phyloP scores from a whole-genome alignment of 352 stramenopile species.

The Globisporangium perplexum region DNA sequence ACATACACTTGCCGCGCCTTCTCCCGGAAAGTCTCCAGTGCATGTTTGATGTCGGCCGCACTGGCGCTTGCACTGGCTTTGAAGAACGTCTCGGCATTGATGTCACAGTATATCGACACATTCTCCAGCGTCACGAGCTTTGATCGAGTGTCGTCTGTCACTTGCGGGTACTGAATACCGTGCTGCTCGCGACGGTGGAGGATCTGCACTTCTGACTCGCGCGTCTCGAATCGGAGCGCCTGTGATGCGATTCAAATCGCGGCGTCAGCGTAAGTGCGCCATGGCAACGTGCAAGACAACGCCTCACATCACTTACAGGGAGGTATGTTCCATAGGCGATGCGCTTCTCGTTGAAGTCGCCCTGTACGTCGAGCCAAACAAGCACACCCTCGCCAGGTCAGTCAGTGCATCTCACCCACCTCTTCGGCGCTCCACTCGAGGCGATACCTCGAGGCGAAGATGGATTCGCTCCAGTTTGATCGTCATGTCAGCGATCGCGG shows the following conservation, averaged over 20 bases:
- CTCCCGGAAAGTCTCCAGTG: conserved; percentile 31
- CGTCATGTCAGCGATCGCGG: conserved; percentile 45
- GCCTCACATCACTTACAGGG: conserved; percentile 7
- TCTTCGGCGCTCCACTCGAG: not conserved
- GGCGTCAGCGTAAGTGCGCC: not conserved
- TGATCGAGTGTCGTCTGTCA: conserved; percentile 20
- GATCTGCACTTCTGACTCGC: conserved; percentile 53
- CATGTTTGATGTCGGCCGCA: conserved; percentile 3
- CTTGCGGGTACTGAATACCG: conserved; percentile 37
- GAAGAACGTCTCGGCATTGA: conserved; percentile 30
- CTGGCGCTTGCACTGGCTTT: not conserved
- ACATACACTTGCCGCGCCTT: conserved; percentile 22
- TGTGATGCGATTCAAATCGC: conserved; percentile 9
- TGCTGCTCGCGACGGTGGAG: conserved; percentile 46
- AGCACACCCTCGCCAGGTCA: not conserved
- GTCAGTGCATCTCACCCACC: not conserved
- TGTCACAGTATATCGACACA: conserved; percentile 53
- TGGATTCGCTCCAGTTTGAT: conserved; percentile 61
- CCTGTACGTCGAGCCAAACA: conserved; percentile 17
- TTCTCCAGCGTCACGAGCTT: conserved; percentile 66
- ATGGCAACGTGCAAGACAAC: no score
- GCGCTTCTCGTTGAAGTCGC: conserved; percentile 25
- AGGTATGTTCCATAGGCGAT: conserved; percentile 58
- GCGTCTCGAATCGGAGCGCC: conserved; percentile 47
- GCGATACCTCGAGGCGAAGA: conserved; percentile 55